Evolutionary conservation across 2,329 filamentous ascomycete species (phyloP).

Genomic region (Calonectria leucothoes): DNA sequence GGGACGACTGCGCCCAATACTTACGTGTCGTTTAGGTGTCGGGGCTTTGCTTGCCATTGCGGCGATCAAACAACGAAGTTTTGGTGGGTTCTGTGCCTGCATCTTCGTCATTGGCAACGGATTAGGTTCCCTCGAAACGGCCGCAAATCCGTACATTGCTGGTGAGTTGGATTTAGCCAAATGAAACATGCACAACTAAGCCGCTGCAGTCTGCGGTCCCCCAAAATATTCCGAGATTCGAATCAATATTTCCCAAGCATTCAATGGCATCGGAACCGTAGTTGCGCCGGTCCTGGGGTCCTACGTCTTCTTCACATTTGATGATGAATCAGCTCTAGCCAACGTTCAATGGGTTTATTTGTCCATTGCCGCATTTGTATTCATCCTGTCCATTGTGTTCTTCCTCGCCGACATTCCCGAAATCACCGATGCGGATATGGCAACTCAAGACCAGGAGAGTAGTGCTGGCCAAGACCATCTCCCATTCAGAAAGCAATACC

Average conservation of each 20-base stretch:
- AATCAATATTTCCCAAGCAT: constrained; percentile 81
- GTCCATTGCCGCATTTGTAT: constrained; percentile 78
- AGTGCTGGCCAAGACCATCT: constrained; percentile 67
- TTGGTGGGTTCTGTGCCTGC: constrained; percentile 78
- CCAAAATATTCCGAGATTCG: constrained; percentile 78
- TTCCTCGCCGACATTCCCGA: constrained; percentile 77
- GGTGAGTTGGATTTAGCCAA: constrained; percentile 39
- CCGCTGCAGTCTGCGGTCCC: constrained; percentile 59
- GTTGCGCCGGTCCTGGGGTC: constrained; percentile 79
- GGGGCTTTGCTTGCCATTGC: constrained; percentile 66
- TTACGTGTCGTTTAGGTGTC: constrained; percentile 33
- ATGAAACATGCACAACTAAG: not conserved
- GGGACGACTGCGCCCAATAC: not conserved
- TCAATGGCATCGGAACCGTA: constrained; percentile 81
- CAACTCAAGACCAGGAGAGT: constrained; percentile 66
- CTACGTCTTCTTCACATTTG: constrained; percentile 77
- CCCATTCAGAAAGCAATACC: constrained; percentile 77
- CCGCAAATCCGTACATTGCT: constrained; percentile 80
- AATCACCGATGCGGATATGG: constrained; percentile 75
- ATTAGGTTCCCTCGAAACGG: constrained; percentile 79
- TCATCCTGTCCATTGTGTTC: constrained; percentile 72
- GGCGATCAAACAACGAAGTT: constrained; percentile 71
- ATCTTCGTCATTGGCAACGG: constrained; percentile 82
- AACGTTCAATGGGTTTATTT: constrained; percentile 84
- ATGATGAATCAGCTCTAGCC: constrained; percentile 66